Conservation (phyloP, 768 basidiomycete species). For the Rhizopogon roseolus region DNA sequence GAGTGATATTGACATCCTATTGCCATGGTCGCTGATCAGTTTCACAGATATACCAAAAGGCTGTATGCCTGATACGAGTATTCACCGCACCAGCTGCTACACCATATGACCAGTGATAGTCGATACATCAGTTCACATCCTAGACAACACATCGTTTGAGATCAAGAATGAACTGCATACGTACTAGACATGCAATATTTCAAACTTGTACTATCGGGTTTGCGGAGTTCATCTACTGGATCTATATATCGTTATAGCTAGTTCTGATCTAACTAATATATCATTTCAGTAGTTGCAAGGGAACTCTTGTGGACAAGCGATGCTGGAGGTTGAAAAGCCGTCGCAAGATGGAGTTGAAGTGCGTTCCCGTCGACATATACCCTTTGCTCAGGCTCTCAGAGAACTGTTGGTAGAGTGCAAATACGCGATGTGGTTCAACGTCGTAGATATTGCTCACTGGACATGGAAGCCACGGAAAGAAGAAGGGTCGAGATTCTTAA, state of each 20-base stretch:
- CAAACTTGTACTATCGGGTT: too few species aligned
- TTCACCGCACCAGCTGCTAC: not conserved
- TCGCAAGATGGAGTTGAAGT: conserved; percentile 83
- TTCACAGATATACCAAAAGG: conserved; percentile 51
- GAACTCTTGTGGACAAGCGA: not conserved
- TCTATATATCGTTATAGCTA: too few species aligned
- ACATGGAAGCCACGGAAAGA: conserved; percentile 74
- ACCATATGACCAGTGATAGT: not conserved
- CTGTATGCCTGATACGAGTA: conserved; percentile 35
- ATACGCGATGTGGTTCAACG: conserved; percentile 14
- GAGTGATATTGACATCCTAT: conserved; percentile 33
- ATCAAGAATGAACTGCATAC: too few species aligned
- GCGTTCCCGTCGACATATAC: conserved; percentile 64
- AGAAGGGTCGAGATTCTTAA: conserved; percentile 55
- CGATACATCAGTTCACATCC: not conserved
- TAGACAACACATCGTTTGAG: too few species aligned
- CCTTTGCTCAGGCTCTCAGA: conserved; percentile 58
- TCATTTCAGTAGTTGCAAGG: too few species aligned
- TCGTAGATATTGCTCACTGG: conserved; percentile 46
- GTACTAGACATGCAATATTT: too few species aligned
- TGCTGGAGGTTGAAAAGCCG: conserved; percentile 34
- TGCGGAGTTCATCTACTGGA: too few species aligned
- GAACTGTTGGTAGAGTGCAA: conserved; percentile 8
- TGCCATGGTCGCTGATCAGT: not conserved
- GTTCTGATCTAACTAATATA: too few species aligned